Base-by-base conservation (phyloP, 345 rosid genomes). In the Arabis alpina region DNA sequence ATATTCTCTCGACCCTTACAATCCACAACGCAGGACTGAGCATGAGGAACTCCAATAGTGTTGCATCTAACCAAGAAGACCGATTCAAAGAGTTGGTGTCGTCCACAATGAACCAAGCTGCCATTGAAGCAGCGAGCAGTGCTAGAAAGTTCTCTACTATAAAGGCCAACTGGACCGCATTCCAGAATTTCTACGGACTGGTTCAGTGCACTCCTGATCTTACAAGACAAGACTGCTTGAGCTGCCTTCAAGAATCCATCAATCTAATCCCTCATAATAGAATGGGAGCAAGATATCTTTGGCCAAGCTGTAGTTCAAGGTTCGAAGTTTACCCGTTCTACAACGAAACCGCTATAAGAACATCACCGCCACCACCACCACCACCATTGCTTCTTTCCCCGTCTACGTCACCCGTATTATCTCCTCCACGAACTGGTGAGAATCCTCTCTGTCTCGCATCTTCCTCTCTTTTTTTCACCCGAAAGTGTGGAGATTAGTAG, bases 161-260 rank as follows among this genome's bases (percentile, higher is more conserved):
- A 24, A 50, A 71, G 8, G 53, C 34, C 4, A 7, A 63, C 11
- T 47, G 57, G 30, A 37, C 70, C 1, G 52, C n/a, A 41, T 30
- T 52, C 6, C 43, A 64, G 53, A 52, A 1, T 0, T 19, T 88
- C 25, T 82, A 65, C 63, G 50, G 49, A 1, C 79, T 88, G 1
- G 78, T 36, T 4, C 85, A 88, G 80, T 88, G 93, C 75, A 80
- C 79, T 3, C 85, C 78, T 6, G 87, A 83, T 72, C 56, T 85
- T 16, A 66, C 80, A 1, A 5, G 25, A 4, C 0, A 0, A 0
- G 77, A 54, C 2, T 85, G 86, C 41, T 6, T 24, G 1, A 2
- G 1, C 2, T 85, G 90, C 61, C 68, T 85, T 3, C 32, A 28
- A 24, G 8, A 0, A 1, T 72, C 77, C 24, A 61, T 61, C 8